Conservation (phyloP, 208 protist genomes). For the Acanthamoeba lenticulata region DNA sequence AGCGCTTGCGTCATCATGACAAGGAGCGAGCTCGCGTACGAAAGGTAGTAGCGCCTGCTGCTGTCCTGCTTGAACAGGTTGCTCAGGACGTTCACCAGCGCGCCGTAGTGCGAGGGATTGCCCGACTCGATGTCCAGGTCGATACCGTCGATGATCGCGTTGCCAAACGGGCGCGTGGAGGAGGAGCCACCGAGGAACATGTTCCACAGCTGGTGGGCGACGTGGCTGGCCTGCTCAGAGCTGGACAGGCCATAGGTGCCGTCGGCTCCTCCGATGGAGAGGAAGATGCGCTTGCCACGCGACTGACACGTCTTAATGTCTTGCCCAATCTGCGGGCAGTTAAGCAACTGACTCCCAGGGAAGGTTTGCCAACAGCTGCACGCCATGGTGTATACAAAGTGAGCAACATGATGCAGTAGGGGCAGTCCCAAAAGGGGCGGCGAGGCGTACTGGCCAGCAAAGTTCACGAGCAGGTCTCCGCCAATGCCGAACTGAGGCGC, state of each 20-base stretch:
- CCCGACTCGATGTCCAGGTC: constrained; percentile 76
- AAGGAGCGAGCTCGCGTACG: background rate
- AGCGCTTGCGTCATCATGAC: background rate
- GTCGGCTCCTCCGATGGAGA: constrained; percentile 65
- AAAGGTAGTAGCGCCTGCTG: constrained; percentile 18
- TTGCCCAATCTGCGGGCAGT: constrained; percentile 38
- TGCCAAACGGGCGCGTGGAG: constrained; percentile 67
- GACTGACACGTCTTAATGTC: constrained; percentile 69
- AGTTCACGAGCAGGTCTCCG: constrained; percentile 11
- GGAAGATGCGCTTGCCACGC: constrained; percentile 60
- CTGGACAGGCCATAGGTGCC: constrained; percentile 68
- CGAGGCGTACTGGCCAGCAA: background rate
- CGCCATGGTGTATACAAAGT: background rate
- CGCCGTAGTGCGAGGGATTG: constrained; percentile 39
- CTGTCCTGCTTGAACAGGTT: background rate
- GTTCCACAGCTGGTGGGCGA: constrained; percentile 71
- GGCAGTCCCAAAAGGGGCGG: background rate
- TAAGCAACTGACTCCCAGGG: background rate
- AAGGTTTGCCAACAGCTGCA: constrained; percentile 9
- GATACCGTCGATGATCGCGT: constrained; percentile 70
- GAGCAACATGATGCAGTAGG: background rate
- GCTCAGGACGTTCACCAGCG: constrained; percentile 57
- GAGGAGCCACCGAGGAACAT: constrained; percentile 72
- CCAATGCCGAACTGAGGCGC: constrained; percentile 39
- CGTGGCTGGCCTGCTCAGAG: background rate